Evolutionary conservation across 192 early-diverging fungal genomes (phyloP).

Genomic region (Rhizoclosmatium sp.): DNA sequence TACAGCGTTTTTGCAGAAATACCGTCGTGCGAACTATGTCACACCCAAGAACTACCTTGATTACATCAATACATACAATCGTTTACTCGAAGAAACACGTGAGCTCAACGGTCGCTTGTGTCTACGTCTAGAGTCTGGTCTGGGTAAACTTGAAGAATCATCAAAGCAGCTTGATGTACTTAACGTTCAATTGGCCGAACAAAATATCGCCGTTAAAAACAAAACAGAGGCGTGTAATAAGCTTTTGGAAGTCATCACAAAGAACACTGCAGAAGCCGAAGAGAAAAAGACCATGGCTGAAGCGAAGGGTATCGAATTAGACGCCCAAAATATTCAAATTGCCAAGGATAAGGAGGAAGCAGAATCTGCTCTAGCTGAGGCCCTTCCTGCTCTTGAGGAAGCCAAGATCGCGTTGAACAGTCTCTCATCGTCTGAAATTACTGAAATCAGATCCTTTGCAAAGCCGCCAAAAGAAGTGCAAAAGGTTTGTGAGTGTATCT

Average conservation of each 20-base stretch:
- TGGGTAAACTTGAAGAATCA: slow-evolving; percentile 67
- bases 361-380: slow-evolving; percentile 66
- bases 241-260: slow-evolving; percentile 69
- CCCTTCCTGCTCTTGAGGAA: slow-evolving; percentile 66
- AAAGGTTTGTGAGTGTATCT: slow-evolving; percentile 71
- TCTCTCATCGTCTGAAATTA: slow-evolving; percentile 66
- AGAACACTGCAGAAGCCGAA: slow-evolving; percentile 64
- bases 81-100: slow-evolving; percentile 61
- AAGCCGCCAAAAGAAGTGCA: slow-evolving; percentile 72
- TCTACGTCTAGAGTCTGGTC: slow-evolving; percentile 61
- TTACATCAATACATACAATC: slow-evolving; percentile 68
- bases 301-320: slow-evolving; percentile 63
- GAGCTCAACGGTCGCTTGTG: slow-evolving; percentile 63
- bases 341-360: slow-evolving; percentile 75
- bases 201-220: slow-evolving; percentile 68
- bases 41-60: slow-evolving; percentile 71
- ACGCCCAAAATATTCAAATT: slow-evolving; percentile 65
- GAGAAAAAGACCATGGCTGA: slow-evolving; percentile 69
- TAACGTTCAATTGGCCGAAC: slow-evolving; percentile 66
- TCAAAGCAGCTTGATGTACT: slow-evolving; percentile 65
- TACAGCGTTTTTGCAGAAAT: slow-evolving; percentile 64
- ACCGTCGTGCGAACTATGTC: slow-evolving; percentile 65
- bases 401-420: slow-evolving; percentile 63
- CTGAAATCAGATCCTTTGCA: slow-evolving; percentile 68
- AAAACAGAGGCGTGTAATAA: slow-evolving; percentile 71